Evolutionary conservation across 805 yeast genomes (phyloP).

Genomic region (Peterozyma toletana): DNA sequence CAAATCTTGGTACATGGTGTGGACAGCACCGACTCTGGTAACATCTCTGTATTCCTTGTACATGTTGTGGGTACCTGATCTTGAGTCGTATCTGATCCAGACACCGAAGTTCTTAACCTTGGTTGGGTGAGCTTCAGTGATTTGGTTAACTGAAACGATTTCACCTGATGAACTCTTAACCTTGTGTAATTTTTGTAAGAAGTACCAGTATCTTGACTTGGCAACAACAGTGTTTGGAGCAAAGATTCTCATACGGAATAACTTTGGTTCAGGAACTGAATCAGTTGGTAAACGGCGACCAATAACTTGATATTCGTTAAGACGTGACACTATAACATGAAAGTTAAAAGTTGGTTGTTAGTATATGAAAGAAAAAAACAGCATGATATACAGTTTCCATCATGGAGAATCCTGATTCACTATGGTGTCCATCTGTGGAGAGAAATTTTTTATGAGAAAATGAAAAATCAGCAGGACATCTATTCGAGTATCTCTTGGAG

Average conservation of each 20-base stretch:
- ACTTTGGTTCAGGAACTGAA: conserved; percentile 98
- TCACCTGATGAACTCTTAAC: conserved; percentile 99
- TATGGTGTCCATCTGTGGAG: conserved; percentile 4
- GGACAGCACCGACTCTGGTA: conserved; percentile 98
- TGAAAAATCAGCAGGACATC: too few species aligned
- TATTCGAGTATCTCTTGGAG: too few species aligned
- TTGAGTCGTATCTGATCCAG: conserved; percentile 99
- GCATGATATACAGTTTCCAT: not conserved
- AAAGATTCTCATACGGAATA: conserved; percentile 99
- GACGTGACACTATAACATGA: conserved; percentile 72
- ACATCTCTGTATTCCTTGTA: conserved; percentile 99
- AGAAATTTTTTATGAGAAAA: not conserved
- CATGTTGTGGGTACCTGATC: conserved; percentile 99
- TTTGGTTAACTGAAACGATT: conserved; percentile 86
- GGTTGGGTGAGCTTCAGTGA: conserved; percentile 94
- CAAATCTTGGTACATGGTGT: conserved; percentile 97
- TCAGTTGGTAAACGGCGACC: conserved; percentile 99
- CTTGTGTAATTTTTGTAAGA: conserved; percentile 98
- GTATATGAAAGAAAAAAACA: too few species aligned
- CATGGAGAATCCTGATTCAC: conserved; percentile 1
- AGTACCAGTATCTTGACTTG: conserved; percentile 99
- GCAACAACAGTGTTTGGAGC: conserved; percentile 99
- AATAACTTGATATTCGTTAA: conserved; percentile 98
- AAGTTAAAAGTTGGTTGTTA: conserved; percentile 9
- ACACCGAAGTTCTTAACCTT: conserved; percentile 99